A percentile compares a stretch with the other conserved stretches of the same genome.
Evolutionary conservation across 805 yeast genomes (phyloP).

Genomic region (Candida chilensis): DNA sequence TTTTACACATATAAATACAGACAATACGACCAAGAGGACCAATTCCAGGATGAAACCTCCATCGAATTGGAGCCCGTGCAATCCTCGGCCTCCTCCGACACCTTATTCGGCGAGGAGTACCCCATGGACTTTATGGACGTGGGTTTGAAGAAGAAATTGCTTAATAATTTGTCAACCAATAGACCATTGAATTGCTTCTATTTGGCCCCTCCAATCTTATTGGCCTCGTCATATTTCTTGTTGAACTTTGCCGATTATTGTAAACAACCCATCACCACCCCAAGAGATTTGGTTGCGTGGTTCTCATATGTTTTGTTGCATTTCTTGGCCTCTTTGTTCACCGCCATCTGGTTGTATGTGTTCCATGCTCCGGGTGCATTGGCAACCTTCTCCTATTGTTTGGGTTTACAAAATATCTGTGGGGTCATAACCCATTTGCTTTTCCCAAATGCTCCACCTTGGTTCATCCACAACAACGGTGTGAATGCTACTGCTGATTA

Average conservation of each 20-base stretch:
- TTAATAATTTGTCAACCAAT: no score
- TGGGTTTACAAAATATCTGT: slow-evolving; percentile 51
- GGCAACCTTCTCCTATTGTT: slow-evolving; percentile 39
- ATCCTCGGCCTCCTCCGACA: no score
- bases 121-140: no score
- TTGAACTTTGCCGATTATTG: slow-evolving; percentile 36
- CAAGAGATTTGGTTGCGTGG: slow-evolving; percentile 52
- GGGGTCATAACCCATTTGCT: slow-evolving; percentile 54
- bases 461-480: slow-evolving; percentile 60
- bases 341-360: slow-evolving; percentile 53
- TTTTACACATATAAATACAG: no score
- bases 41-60: no score
- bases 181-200: slow-evolving; percentile 14
- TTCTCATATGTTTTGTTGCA: slow-evolving; percentile 54
- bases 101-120: no score
- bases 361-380: slow-evolving; percentile 61
- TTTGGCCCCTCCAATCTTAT: slow-evolving; percentile 25
- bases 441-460: slow-evolving; percentile 69
- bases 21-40: no score
- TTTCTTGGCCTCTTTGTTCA: slow-evolving; percentile 49
- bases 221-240: slow-evolving; percentile 36
- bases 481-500: slow-evolving; percentile 46
- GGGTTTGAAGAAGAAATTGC: no score
- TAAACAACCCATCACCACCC: slow-evolving; percentile 28
- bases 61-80: no score